Conservation (phyloP, 306 rosid species). For the Abrus pulchellus region DNA sequence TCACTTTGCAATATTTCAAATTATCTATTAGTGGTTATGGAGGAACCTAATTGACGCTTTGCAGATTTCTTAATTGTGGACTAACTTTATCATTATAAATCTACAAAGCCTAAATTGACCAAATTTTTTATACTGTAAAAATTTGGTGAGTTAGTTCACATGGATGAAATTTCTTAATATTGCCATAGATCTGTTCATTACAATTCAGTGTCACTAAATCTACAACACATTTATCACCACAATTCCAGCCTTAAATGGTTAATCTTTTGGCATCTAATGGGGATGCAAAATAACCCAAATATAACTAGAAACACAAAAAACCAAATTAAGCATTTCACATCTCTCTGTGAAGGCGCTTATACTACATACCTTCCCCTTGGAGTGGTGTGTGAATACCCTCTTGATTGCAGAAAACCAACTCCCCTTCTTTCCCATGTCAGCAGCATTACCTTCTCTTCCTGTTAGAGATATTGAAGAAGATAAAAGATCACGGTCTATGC, state of each 20-base stretch:
- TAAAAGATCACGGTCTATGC: constrained; percentile 35
- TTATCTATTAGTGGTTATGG: constrained; percentile 23
- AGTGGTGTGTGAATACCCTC: constrained; percentile 80
- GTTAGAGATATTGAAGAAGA: constrained; percentile 43
- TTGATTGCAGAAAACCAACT: constrained; percentile 96
- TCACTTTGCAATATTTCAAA: constrained; percentile 30
- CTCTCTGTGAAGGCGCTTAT: constrained; percentile 45
- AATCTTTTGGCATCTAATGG: constrained; percentile 3
- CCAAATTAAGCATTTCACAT: background rate
- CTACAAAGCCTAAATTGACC: background rate
- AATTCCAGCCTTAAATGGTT: constrained; percentile 31
- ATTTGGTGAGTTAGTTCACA: constrained; percentile 27
- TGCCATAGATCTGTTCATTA: constrained; percentile 11
- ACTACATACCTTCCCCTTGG: constrained; percentile 77
- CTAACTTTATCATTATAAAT: background rate
- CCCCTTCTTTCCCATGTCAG: constrained; percentile 95
- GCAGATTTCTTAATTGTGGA: constrained; percentile 8
- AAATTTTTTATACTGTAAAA: background rate
- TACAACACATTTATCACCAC: background rate
- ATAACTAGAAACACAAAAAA: background rate
- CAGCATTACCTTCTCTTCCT: constrained; percentile 82
- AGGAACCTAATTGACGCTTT: constrained; percentile 31
- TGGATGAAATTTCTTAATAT: constrained; percentile 18
- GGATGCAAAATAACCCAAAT: constrained; percentile 31
- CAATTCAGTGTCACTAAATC: constrained; percentile 18